Base-by-base conservation (phyloP, 2,329 filamentous ascomycete genomes). In the Microdochium paspali region DNA sequence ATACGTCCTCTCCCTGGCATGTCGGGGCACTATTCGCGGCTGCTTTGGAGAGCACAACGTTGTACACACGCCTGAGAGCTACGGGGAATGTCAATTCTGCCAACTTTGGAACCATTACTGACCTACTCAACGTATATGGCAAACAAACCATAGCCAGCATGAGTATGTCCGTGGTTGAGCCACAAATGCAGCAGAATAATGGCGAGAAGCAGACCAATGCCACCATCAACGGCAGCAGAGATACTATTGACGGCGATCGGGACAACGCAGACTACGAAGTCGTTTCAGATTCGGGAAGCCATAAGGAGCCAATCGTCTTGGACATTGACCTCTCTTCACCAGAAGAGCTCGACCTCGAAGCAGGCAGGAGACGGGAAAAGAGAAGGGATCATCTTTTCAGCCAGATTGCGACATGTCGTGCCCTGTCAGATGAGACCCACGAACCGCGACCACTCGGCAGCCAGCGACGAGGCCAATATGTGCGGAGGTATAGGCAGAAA, bases 71-170 rank as follows among this genome's bases (percentile, higher is more conserved):
- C 3, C 66, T 95, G 25, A 75, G 73, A 25, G 56, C 56, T 6
- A 48, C 53, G n/a, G 64, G 72, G 10, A 63, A 63, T 3, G 62
- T 56, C 52, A 70, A 62, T 54, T 67, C 67, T 51, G 73, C 59
- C 23, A 80, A 74, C 1, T 66, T 93, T 43, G 74, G 77, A 32
- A 75, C 81, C 45, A 66, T 91, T 43, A 77, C 83, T 26, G 78
- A 80, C 47, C 72, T 78, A 12, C 68, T 94, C 46, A 90, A 89
- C 54, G 74, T 80, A 25, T 82, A 85, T 49, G 88, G 87, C n/a
- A 85, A 81, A 50, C 88, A 90, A 58, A 85, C 80, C 24, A 81
- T 97, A 28, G 87, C 85, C 6, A 82, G 84, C 50, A 70, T 95
- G 44, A 77, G 81, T 49, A 80, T 94, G 69, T 82, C 77, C 45